Percentiles rank a stretch among this genome's conserved stretches.
phyloP scores from a whole-genome alignment of 148 eudicot genomes.

The Euryodendron excelsum region DNA sequence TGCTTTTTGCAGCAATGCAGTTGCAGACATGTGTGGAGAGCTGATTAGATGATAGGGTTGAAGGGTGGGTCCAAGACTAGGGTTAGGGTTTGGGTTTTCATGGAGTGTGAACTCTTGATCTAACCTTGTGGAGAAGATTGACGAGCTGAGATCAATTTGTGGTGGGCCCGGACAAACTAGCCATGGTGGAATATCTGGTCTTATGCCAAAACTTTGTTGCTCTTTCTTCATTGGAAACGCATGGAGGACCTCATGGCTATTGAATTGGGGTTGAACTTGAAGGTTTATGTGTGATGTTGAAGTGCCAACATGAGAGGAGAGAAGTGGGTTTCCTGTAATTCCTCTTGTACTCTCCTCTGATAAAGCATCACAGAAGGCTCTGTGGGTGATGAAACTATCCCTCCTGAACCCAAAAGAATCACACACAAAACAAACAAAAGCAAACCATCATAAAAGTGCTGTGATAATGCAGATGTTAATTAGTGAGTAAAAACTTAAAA shows the following conservation, averaged over 20 bases:
- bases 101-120: constrained; percentile 11
- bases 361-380: constrained; percentile 87
- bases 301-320: constrained; percentile 28
- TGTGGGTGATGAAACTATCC: constrained; percentile 88
- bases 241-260: constrained; percentile 19
- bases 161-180: constrained; percentile 36
- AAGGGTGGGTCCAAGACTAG: constrained; percentile 42
- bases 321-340: constrained; percentile 35
- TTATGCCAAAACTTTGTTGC: constrained; percentile 35
- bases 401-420: constrained; percentile 45
- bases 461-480: constrained; percentile 5
- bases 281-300: constrained; percentile 19
- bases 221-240: constrained; percentile 54
- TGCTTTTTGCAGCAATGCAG: constrained; percentile 89
- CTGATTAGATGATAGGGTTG: constrained; percentile 28
- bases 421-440: neutral
- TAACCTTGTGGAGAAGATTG: constrained; percentile 23
- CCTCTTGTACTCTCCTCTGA: constrained; percentile 79
- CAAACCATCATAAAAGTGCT: neutral
- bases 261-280: constrained; percentile 34
- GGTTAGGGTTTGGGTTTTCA: constrained; percentile 49
- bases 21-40: constrained; percentile 72
- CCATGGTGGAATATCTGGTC: constrained; percentile 52
- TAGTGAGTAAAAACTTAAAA: no score
- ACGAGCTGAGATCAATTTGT: constrained; percentile 22